A percentile compares a stretch with the other conserved stretches of the same genome.
Conservation (phyloP, 2,329 filamentous ascomycete species). For the Ceratocystis albifundus region DNA sequence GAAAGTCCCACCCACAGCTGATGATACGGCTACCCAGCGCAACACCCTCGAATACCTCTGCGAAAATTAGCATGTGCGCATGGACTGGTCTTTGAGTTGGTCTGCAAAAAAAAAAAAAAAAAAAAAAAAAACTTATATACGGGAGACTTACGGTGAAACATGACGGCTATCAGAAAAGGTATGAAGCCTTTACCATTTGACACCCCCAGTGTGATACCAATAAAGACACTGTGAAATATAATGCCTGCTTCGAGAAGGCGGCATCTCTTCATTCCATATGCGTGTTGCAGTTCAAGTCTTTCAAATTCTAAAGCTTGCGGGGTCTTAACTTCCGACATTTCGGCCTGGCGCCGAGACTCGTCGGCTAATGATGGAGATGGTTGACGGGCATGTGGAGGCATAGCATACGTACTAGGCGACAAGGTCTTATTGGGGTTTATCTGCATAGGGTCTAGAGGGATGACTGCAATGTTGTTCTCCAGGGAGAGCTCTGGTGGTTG, state of each 20-base stretch:
- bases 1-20: conserved; percentile 36
- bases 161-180: conserved; percentile 67
- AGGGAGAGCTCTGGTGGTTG: background rate
- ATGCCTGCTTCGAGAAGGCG: conserved; percentile 61
- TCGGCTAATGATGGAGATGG: no score
- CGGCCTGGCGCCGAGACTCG: background rate
- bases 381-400: background rate
- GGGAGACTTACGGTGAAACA: conserved; percentile 49
- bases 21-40: conserved; percentile 55
- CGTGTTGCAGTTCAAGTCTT: background rate
- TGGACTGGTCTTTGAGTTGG: conserved; percentile 19
- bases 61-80: background rate
- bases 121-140: background rate
- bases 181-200: conserved; percentile 64
- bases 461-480: background rate
- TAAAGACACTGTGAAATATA: conserved; percentile 68
- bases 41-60: conserved; percentile 43
- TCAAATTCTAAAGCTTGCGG: conserved; percentile 45
- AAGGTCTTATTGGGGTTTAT: background rate
- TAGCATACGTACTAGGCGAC: background rate
- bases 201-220: conserved; percentile 72
- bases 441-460: background rate
- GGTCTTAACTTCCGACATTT: background rate
- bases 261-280: conserved; percentile 42
- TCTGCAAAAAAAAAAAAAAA: no score